Percentiles rank a stretch among this genome's conserved stretches.
Conservation (phyloP, 371 early-diverging fungal genomes). For the Mucor lusitanicus region DNA sequence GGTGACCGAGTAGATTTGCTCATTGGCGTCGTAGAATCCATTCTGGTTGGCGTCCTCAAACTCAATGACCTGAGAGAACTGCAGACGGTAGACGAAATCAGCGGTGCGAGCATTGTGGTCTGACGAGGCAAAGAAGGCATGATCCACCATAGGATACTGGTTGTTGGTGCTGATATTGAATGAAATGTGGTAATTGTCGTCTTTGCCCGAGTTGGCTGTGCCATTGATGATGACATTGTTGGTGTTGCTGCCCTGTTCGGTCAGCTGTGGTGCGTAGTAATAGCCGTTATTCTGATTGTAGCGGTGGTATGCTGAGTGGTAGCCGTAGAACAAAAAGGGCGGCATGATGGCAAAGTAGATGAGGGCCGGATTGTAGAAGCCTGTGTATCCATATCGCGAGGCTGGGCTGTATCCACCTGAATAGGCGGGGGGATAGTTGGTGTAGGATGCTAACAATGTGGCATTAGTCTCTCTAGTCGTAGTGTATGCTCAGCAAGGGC, state of each 20-base stretch:
- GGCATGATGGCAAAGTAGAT: conserved; percentile 45
- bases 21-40: conserved; percentile 42
- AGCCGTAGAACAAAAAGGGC: conserved; percentile 37
- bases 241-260: conserved; percentile 24
- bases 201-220: conserved; percentile 35
- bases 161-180: conserved; percentile 39
- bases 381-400: conserved; percentile 37
- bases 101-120: conserved; percentile 37
- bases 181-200: conserved; percentile 37
- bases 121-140: conserved; percentile 42
- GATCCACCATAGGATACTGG: conserved; percentile 34
- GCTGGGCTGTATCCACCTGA: conserved; percentile 37
- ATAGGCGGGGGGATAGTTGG: conserved; percentile 39
- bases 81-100: conserved; percentile 41
- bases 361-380: conserved; percentile 39
- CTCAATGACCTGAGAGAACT: conserved; percentile 41
- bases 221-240: conserved; percentile 40
- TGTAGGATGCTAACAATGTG: conserved; percentile 25
- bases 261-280: conserved; percentile 50
- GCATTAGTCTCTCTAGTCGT: neutral
- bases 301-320: conserved; percentile 38
- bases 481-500: neutral
- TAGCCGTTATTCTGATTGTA: conserved; percentile 43
- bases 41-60: conserved; percentile 48
- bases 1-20: conserved; percentile 27